phyloP scores from a whole-genome alignment of 2,329 filamentous ascomycete species.

The Colletotrichum theobromicola region DNA sequence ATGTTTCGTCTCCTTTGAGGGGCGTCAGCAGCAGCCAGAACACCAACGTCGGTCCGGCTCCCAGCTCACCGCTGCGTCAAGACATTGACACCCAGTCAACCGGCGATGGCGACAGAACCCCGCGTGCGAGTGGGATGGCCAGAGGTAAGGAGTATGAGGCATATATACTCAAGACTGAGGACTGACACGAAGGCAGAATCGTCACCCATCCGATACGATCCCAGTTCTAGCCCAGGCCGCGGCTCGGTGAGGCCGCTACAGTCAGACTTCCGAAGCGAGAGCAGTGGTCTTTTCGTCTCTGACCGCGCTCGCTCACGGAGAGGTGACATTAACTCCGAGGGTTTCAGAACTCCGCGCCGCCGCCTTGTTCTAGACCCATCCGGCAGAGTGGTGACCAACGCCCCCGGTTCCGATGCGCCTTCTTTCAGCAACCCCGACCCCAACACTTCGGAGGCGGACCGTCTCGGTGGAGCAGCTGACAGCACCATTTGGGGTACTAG shows the following conservation, averaged over 20 bases:
- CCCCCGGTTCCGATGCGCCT: conserved; percentile 58
- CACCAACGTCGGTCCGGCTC: conserved; percentile 43
- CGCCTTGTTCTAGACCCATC: conserved; percentile 65
- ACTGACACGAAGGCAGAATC: conserved; percentile 65
- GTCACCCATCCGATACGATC: conserved; percentile 88
- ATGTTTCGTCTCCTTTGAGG: conserved; percentile 59
- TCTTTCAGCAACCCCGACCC: conserved; percentile 72
- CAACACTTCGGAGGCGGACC: conserved; percentile 90
- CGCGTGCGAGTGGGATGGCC: conserved; percentile 66
- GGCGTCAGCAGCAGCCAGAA: conserved; percentile 64
- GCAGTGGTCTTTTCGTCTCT: conserved; percentile 82
- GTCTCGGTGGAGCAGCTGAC: conserved; percentile 79
- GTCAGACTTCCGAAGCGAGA: conserved; percentile 80
- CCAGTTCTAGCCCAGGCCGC: conserved; percentile 85
- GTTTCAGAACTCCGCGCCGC: conserved; percentile 61
- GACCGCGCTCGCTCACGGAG: conserved; percentile 70
- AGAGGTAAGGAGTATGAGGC: conserved; percentile 59
- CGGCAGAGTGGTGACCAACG: conserved; percentile 62
- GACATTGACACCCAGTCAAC: conserved; percentile 62
- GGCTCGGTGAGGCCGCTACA: conserved; percentile 59
- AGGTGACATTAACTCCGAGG: conserved; percentile 87
- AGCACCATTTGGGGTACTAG: conserved; percentile 97
- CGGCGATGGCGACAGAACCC: conserved; percentile 68
- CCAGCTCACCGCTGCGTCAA: conserved; percentile 66
- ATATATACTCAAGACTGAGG: background rate